Evolutionary conservation across 2,329 filamentous ascomycete species (phyloP).

Genomic region (Exophiala calicioides): DNA sequence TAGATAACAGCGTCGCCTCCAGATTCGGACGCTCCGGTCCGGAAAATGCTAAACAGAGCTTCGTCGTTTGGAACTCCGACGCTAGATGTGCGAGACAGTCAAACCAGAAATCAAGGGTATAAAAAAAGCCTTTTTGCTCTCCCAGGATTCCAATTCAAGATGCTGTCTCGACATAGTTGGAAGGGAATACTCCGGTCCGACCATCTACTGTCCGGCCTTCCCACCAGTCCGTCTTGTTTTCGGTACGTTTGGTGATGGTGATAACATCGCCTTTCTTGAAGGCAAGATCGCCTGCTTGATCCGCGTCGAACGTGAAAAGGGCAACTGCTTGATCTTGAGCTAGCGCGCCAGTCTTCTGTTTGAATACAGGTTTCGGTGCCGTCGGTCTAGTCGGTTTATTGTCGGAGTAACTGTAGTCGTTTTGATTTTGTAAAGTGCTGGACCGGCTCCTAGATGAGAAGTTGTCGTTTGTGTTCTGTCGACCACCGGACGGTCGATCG

Average conservation of each 20-base stretch:
- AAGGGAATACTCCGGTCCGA: constrained; percentile 85
- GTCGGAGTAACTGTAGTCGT: constrained; percentile 59
- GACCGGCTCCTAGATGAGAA: constrained; percentile 41
- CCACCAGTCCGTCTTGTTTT: constrained; percentile 97
- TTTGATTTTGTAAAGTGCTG: constrained; percentile 43
- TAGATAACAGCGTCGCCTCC: too few species aligned
- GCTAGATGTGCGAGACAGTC: constrained; percentile 19
- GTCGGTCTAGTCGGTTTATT: constrained; percentile 74
- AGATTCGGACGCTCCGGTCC: not conserved
- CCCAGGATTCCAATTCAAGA: constrained; percentile 12
- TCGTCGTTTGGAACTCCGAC: constrained; percentile 21
- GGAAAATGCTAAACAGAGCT: constrained; percentile 16
- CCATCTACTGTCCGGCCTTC: constrained; percentile 79
- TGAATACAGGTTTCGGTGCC: constrained; percentile 86
- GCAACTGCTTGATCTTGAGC: constrained; percentile 80
- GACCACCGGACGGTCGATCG: constrained; percentile 39
- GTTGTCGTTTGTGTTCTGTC: constrained; percentile 39
- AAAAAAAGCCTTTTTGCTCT: constrained; percentile 3
- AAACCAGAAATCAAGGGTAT: constrained; percentile 18
- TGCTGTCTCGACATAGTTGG: constrained; percentile 31
- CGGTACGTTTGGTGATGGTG: constrained; percentile 89
- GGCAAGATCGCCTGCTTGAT: constrained; percentile 85
- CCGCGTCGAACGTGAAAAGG: constrained; percentile 89
- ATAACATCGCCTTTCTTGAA: constrained; percentile 99
- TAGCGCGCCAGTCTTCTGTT: constrained; percentile 47